Conservation (phyloP, 768 basidiomycete species). For the Phaeotremella skinneri region DNA sequence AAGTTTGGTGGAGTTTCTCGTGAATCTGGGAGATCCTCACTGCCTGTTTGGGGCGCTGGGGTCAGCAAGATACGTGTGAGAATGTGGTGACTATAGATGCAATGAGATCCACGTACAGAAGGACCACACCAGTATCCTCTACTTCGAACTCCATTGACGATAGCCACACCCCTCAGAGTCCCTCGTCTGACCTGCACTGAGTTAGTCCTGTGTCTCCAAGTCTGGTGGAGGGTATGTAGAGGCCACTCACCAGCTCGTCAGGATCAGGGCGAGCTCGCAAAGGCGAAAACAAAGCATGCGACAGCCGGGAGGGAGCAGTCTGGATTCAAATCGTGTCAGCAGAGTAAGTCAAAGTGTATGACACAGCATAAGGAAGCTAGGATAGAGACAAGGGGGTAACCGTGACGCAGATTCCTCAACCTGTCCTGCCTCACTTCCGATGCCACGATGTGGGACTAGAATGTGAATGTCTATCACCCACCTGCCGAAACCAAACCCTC, state of each 20-base stretch:
- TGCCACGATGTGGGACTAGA: too few relatives aligned
- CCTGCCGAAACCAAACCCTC: constrained; percentile 12
- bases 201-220: too few relatives aligned
- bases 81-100: background rate
- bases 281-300: constrained; percentile 15
- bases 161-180: constrained; percentile 16
- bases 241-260: constrained; percentile 11
- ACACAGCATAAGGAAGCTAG: too few relatives aligned
- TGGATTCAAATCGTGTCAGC: too few relatives aligned
- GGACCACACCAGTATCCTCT: constrained; percentile 11
- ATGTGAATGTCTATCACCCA: background rate
- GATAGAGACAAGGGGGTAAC: too few relatives aligned
- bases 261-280: constrained; percentile 8
- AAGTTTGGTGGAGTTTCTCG: constrained; percentile 6
- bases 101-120: constrained; percentile 8
- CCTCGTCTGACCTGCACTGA: constrained; percentile 9
- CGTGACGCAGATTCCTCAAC: too few relatives aligned
- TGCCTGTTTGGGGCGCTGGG: constrained; percentile 4
- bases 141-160: constrained; percentile 11
- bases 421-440: background rate
- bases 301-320: constrained; percentile 11
- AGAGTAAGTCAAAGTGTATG: too few relatives aligned
- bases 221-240: too few relatives aligned
- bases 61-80: background rate
- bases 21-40: constrained; percentile 15